Evolutionary conservation across 2,329 filamentous ascomycete genomes (phyloP).

Genomic region (Fusarium piperis): DNA sequence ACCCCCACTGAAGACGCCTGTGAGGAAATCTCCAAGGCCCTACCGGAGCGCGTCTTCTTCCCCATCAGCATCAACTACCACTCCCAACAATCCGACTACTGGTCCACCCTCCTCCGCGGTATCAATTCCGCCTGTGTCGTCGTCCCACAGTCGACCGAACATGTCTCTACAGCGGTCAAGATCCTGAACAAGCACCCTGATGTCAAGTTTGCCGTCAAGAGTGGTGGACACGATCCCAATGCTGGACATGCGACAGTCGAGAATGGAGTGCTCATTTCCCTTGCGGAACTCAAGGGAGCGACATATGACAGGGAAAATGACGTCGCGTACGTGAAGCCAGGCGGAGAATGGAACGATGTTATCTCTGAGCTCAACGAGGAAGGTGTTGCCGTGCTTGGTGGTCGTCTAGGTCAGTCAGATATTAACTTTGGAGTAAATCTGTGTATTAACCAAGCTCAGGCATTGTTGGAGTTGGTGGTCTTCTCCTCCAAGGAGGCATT

Average conservation of each 20-base stretch:
- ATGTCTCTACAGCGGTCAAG: slow-evolving; percentile 8
- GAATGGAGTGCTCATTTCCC: slow-evolving; percentile 13
- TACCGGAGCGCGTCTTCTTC: not conserved
- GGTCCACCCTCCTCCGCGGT: slow-evolving; percentile 3
- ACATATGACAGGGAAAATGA: slow-evolving; percentile 9
- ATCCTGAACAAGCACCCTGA: slow-evolving; percentile 21
- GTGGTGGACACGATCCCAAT: slow-evolving; percentile 21
- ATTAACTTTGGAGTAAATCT: not conserved
- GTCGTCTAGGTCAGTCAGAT: not conserved
- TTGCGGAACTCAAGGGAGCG: slow-evolving; percentile 6
- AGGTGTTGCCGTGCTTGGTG: slow-evolving; percentile 5
- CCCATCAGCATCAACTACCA: slow-evolving; percentile 4
- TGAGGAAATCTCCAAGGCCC: slow-evolving; percentile 4
- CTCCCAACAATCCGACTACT: not conserved
- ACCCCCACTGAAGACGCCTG: slow-evolving; percentile 4
- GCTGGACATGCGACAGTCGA: slow-evolving; percentile 3
- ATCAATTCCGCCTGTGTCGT: slow-evolving; percentile 18
- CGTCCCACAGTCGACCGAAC: not conserved
- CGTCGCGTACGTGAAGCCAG: slow-evolving; percentile 20
- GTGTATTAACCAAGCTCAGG: accelerated
- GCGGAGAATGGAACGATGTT: slow-evolving; percentile 27
- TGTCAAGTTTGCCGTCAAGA: slow-evolving; percentile 19
- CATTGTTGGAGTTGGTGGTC: slow-evolving; percentile 17
- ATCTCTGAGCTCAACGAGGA: not conserved
- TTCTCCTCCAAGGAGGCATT: slow-evolving; percentile 5